A percentile compares a stretch with the other conserved stretches of the same genome.
Evolutionary conservation across 2,329 filamentous ascomycete genomes (phyloP).

Genomic region (Cordyceps pruinosa): DNA sequence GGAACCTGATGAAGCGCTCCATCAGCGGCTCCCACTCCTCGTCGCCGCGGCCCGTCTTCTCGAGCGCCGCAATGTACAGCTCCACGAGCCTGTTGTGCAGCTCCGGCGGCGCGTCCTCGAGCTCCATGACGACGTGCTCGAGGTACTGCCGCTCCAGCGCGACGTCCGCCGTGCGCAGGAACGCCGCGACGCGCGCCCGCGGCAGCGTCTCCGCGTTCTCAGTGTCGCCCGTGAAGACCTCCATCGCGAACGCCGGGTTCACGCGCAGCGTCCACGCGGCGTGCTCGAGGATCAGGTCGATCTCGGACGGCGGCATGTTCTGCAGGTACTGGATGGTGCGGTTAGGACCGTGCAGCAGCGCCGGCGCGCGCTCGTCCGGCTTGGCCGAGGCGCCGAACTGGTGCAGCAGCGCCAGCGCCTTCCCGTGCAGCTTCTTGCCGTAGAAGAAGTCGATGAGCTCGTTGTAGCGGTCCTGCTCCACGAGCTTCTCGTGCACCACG

Average conservation of each 20-base stretch:
- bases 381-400: constrained; percentile 64
- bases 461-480: constrained; percentile 81
- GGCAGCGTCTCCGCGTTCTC: constrained; percentile 91
- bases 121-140: constrained; percentile 82
- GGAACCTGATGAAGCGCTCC: constrained; percentile 63
- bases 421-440: constrained; percentile 85
- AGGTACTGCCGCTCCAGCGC: constrained; percentile 74
- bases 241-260: constrained; percentile 73
- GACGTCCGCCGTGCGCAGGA: constrained; percentile 62
- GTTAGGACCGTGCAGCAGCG: constrained; percentile 66
- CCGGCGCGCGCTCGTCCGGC: constrained; percentile 40
- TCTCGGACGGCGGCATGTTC: constrained; percentile 75
- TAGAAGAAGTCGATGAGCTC: constrained; percentile 97
- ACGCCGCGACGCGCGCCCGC: constrained; percentile 65
- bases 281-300: constrained; percentile 87
- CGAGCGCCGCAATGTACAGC: constrained; percentile 55
- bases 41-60: constrained; percentile 34
- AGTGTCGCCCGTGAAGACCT: constrained; percentile 86
- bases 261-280: constrained; percentile 77
- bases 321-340: constrained; percentile 88
- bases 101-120: constrained; percentile 76
- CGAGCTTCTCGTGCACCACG: constrained; percentile 86
- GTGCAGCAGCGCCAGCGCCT: constrained; percentile 74
- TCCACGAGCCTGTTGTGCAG: constrained; percentile 81
- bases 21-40: constrained; percentile 52